These are phyloP conservation scores for Ceratorhiza oryzae-sativae DNA, from an alignment of 1,284 basidiomycete species.

Conservation along the genomic window DNA sequence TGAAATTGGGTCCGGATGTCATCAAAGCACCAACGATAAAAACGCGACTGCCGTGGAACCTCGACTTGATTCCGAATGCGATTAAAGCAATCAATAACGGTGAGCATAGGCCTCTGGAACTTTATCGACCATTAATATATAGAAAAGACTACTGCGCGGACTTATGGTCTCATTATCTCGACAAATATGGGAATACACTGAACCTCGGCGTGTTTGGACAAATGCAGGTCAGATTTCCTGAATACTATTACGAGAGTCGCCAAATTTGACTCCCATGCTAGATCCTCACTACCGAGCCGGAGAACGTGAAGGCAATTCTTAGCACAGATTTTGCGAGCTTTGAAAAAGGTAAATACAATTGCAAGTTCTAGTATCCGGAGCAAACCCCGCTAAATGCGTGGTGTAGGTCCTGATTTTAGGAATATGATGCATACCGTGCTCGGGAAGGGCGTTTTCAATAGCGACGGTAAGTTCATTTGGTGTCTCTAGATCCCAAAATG, in stretches of 20 bases:
- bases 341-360: slow-evolving; percentile 60
- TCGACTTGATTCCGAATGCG: slow-evolving; percentile 6
- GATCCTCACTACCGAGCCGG: slow-evolving; percentile 62
- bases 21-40: slow-evolving; percentile 7
- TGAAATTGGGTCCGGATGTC: slow-evolving; percentile 19
- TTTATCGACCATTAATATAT: background rate
- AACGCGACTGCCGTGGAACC: slow-evolving; percentile 1
- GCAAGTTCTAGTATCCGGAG: background rate
- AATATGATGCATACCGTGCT: slow-evolving; percentile 11
- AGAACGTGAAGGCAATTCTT: slow-evolving; percentile 65
- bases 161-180: no score
- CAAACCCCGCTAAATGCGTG: slow-evolving; percentile 44
- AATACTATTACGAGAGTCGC: no score
- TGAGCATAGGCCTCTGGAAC: background rate
- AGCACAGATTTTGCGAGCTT: slow-evolving; percentile 71
- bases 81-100: background rate
- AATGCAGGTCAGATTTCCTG: no score
- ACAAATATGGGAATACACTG: no score
- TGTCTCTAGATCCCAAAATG: no score
- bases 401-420: background rate
- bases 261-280: background rate
- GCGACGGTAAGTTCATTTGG: slow-evolving; percentile 32
- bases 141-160: slow-evolving; percentile 6
- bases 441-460: slow-evolving; percentile 43
- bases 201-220: no score